phyloP scores from a whole-genome alignment of 2,329 filamentous ascomycete species.

The Cladophialophora carrionii region DNA sequence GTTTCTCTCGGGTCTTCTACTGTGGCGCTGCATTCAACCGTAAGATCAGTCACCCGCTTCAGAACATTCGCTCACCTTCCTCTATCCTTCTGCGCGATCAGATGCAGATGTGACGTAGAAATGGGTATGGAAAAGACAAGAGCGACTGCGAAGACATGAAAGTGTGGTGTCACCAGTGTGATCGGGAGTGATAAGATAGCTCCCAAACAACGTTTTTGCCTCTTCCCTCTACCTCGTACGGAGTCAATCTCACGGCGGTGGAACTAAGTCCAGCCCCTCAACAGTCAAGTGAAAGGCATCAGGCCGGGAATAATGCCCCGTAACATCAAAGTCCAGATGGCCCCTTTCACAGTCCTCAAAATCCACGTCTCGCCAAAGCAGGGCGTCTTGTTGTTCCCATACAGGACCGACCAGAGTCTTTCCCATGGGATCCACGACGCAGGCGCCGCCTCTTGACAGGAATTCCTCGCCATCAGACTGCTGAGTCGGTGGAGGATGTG shows the following conservation, averaged over 20 bases:
- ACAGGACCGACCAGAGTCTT: slow-evolving; percentile 78
- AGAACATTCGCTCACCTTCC: too few relatives aligned
- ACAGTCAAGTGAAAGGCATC: slow-evolving; percentile 65
- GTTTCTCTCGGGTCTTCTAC: not conserved
- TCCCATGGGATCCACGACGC: slow-evolving; percentile 77
- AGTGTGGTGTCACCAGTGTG: too few relatives aligned
- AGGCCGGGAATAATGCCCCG: slow-evolving; percentile 80
- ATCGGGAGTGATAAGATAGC: too few relatives aligned
- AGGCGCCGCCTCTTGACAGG: slow-evolving; percentile 75
- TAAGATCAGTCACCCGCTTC: too few relatives aligned
- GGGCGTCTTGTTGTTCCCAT: slow-evolving; percentile 73
- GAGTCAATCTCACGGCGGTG: slow-evolving; percentile 53
- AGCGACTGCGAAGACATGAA: not conserved
- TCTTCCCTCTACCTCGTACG: too few relatives aligned
- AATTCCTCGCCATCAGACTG: slow-evolving; percentile 49
- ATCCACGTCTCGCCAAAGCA: slow-evolving; percentile 75
- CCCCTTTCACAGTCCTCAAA: slow-evolving; percentile 86
- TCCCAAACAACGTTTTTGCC: too few relatives aligned
- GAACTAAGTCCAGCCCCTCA: slow-evolving; percentile 62
- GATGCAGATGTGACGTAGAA: not conserved
- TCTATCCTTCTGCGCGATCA: not conserved
- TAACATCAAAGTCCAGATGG: slow-evolving; percentile 79
- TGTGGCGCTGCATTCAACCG: too few relatives aligned
- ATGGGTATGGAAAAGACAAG: too few relatives aligned
- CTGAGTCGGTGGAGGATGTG: not conserved